A percentile compares a stretch with the other conserved stretches of the same genome.
Conservation (phyloP, 208 protist genomes). For the Trypanosoma lewisi region DNA sequence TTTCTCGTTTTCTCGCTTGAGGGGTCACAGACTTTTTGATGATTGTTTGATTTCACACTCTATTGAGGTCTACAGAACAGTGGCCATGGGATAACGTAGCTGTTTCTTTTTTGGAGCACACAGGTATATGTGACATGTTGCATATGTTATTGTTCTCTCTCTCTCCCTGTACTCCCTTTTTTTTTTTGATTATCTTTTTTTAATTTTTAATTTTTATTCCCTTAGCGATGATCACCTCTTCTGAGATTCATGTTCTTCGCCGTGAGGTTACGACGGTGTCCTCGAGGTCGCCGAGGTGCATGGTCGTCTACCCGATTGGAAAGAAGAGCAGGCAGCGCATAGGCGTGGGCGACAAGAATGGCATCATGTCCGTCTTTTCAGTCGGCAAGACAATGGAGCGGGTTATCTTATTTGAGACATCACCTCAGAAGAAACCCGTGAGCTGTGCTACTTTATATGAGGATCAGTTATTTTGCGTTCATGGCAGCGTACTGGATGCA, state of each 20-base stretch:
- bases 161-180: not conserved
- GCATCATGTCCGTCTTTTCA: constrained; percentile 54
- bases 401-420: constrained; percentile 47
- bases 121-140: too few relatives aligned
- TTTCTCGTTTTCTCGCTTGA: not conserved
- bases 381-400: constrained; percentile 52
- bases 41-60: too few relatives aligned
- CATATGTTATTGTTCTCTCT: too few relatives aligned
- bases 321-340: constrained; percentile 78
- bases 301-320: constrained; percentile 71
- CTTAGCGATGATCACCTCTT: constrained; percentile 11
- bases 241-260: constrained; percentile 23
- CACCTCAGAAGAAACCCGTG: constrained; percentile 37
- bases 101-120: too few relatives aligned
- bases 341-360: constrained; percentile 66
- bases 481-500: constrained; percentile 65
- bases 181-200: too few relatives aligned
- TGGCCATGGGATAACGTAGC: too few relatives aligned
- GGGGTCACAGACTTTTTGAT: not conserved
- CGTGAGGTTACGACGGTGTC: constrained; percentile 40
- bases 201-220: too few relatives aligned
- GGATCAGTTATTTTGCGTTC: constrained; percentile 82
- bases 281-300: constrained; percentile 40
- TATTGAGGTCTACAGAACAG: too few relatives aligned
- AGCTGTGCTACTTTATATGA: constrained; percentile 59